These are phyloP conservation scores for Corynespora cassiicola DNA, from an alignment of 2,329 filamentous ascomycete genomes.

Conservation along the genomic window DNA sequence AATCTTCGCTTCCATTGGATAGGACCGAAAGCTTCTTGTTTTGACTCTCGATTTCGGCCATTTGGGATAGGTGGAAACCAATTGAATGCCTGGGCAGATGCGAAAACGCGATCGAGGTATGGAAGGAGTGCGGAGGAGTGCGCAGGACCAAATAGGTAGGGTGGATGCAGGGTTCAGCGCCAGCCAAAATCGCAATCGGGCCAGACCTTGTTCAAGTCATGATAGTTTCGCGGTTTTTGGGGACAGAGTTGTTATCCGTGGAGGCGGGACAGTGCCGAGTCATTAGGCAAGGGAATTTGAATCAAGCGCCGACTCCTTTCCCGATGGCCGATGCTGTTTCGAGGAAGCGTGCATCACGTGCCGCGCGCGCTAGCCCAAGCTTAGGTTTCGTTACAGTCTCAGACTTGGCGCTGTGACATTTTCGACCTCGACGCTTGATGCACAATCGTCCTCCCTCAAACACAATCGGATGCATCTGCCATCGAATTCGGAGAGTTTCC, in stretches of 20 bases:
- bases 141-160: too few species aligned
- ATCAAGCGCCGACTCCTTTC: neutral
- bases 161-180: too few species aligned
- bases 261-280: neutral
- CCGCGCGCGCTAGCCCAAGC: constrained; percentile 6
- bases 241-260: neutral
- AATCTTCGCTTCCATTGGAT: constrained; percentile 33
- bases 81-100: neutral
- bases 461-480: constrained; percentile 7
- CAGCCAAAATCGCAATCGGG: too few species aligned
- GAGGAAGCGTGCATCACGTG: constrained; percentile 7
- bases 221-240: neutral
- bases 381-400: constrained; percentile 17
- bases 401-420: constrained; percentile 15
- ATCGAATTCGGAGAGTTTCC: neutral
- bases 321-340: too few species aligned
- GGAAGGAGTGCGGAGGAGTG: constrained; percentile 1
- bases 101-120: neutral
- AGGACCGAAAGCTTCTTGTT: constrained; percentile 30
- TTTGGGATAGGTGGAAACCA: constrained; percentile 4
- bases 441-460: constrained; percentile 7
- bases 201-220: too few species aligned
- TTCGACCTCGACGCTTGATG: constrained; percentile 7
- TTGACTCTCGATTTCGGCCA: constrained; percentile 8
- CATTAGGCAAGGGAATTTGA: constrained; percentile 1